Percentiles rank a stretch among this genome's conserved stretches.
Conservation (phyloP, 2,329 filamentous ascomycete species). For the Epicoccum sorghinum region DNA sequence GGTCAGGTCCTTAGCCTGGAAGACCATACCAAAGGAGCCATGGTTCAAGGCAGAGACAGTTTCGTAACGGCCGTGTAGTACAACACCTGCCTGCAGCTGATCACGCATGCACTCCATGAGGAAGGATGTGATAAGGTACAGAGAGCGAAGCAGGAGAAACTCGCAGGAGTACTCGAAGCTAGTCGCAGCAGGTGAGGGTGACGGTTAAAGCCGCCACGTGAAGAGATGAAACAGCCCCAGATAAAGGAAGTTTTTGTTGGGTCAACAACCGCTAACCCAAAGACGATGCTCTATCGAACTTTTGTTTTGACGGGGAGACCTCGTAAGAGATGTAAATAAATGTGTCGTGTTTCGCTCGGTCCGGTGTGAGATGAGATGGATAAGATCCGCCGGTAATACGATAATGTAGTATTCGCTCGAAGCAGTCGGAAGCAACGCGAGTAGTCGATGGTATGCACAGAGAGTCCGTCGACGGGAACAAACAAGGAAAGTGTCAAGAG, state of each 20-base stretch:
- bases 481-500: conserved; percentile 51
- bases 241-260: conserved; percentile 41
- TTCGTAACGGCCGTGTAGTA: conserved; percentile 87
- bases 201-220: conserved; percentile 24
- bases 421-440: conserved; percentile 34
- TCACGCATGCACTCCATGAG: conserved; percentile 86
- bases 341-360: conserved; percentile 17
- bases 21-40: conserved; percentile 98
- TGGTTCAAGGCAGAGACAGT: conserved; percentile 95
- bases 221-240: conserved; percentile 28
- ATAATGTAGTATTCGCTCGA: conserved; percentile 39
- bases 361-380: not conserved
- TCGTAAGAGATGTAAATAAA: conserved; percentile 45
- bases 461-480: conserved; percentile 46
- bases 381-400: conserved; percentile 27
- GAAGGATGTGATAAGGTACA: conserved; percentile 23
- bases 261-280: conserved; percentile 41
- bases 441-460: conserved; percentile 50
- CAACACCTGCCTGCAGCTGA: conserved; percentile 76
- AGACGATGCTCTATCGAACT: conserved; percentile 48
- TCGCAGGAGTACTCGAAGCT: conserved; percentile 44
- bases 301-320: conserved; percentile 39
- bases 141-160: conserved; percentile 34
- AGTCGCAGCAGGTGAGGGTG: conserved; percentile 30
- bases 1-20: conserved; percentile 80